Conservation (phyloP, 1,284 basidiomycete genomes). For the Moesziomyces parantarcticus region DNA sequence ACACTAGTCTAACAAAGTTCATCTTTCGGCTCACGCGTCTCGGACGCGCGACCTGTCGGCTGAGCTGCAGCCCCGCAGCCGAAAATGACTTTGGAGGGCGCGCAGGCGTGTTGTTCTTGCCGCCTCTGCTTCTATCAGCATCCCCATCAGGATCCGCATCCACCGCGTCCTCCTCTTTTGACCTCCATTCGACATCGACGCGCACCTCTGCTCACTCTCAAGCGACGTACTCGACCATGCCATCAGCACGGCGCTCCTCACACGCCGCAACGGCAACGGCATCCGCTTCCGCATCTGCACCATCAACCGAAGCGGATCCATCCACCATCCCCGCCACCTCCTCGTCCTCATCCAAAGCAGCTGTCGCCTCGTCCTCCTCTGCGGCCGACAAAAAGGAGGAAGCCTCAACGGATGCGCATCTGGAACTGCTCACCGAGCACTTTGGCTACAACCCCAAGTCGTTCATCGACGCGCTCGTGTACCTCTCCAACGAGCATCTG, state of each 20-base stretch:
- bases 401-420: conserved; percentile 49
- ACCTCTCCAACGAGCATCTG: conserved; percentile 63
- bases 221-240: conserved; percentile 14
- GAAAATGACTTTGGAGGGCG: background rate
- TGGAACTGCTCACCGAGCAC: conserved; percentile 64
- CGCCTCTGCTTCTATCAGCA: too few species aligned
- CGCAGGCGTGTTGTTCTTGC: conserved; percentile 24
- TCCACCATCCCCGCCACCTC: conserved; percentile 1
- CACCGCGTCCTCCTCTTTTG: too few species aligned
- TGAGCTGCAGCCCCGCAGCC: conserved; percentile 4
- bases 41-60: conserved; percentile 17
- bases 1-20: conserved; percentile 12
- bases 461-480: conserved; percentile 63
- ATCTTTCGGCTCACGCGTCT: conserved; percentile 22
- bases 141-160: too few species aligned
- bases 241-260: conserved; percentile 20
- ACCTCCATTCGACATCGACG: background rate
- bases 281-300: conserved; percentile 7
- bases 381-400: conserved; percentile 30
- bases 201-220: background rate
- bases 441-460: conserved; percentile 65
- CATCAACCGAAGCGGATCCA: conserved; percentile 20
- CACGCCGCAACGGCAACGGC: conserved; percentile 17
- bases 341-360: background rate
- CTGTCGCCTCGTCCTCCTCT: background rate